Conservation (phyloP, 805 yeast genomes). For the Wickerhamomyces ciferrii region DNA sequence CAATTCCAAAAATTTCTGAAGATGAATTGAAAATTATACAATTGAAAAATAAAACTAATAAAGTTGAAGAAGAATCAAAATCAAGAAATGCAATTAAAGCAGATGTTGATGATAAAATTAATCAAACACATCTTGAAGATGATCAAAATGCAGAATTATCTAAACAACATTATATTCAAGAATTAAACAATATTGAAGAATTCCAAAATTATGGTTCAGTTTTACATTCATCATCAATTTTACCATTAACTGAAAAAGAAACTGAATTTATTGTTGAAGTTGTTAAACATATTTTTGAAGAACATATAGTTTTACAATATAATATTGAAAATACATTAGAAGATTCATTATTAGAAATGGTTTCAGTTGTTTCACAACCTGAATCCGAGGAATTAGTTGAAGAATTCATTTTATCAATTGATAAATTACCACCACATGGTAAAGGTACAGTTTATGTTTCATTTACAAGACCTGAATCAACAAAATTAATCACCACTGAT, state of each 20-base stretch:
- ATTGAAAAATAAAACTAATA: conserved; percentile 45
- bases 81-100: conserved; percentile 1
- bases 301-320: conserved; percentile 73
- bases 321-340: conserved; percentile 80
- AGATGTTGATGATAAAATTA: conserved; percentile 4
- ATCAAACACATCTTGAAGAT: conserved; percentile 6
- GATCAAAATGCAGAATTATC: conserved; percentile 27
- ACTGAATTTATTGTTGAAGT: conserved; percentile 89
- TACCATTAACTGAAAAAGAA: conserved; percentile 82
- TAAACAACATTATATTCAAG: conserved; percentile 67
- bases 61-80: conserved; percentile 22
- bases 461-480: conserved; percentile 52
- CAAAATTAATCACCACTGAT: conserved; percentile 36
- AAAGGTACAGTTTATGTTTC: conserved; percentile 78
- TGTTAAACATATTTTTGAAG: conserved; percentile 75
- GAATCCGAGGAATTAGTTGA: conserved; percentile 46
- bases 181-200: conserved; percentile 66
- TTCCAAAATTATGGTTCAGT: conserved; percentile 68
- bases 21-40: conserved; percentile 67
- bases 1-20: conserved; percentile 59
- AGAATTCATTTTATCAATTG: conserved; percentile 72
- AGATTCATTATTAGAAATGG: conserved; percentile 72
- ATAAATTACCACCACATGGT: conserved; percentile 62
- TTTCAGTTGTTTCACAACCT: conserved; percentile 63
- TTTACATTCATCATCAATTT: conserved; percentile 59